These are phyloP conservation scores for Penicillium pancosmium DNA, from an alignment of 495 filamentous ascomycete species.

Conservation along the genomic window DNA sequence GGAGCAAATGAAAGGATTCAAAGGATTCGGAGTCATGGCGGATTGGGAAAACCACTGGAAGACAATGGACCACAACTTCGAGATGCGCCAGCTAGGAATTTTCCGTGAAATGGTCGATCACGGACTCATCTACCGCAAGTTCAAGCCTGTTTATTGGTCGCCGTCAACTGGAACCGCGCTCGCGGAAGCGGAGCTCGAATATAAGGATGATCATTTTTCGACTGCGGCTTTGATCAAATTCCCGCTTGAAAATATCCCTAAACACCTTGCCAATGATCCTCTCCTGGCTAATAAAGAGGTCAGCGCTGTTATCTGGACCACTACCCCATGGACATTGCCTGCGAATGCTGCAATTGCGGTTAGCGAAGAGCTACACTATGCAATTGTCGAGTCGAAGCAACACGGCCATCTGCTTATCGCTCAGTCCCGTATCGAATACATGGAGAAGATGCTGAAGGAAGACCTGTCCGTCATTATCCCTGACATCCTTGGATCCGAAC, in stretches of 20 bases:
- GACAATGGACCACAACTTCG: slow-evolving; percentile 88
- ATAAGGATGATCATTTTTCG: slow-evolving; percentile 81
- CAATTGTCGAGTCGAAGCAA: slow-evolving; percentile 58
- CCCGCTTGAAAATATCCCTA: slow-evolving; percentile 60
- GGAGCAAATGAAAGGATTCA: slow-evolving; percentile 81
- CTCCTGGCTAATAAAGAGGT: slow-evolving; percentile 44
- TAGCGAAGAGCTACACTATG: slow-evolving; percentile 70
- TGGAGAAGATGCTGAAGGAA: slow-evolving; percentile 48
- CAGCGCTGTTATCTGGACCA: slow-evolving; percentile 91
- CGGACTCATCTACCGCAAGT: slow-evolving; percentile 82
- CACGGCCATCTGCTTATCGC: slow-evolving; percentile 67
- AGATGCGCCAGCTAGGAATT: slow-evolving; percentile 80
- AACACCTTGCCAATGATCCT: slow-evolving; percentile 42
- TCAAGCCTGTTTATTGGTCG: slow-evolving; percentile 96
- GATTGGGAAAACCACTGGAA: slow-evolving; percentile 93
- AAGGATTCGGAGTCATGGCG: slow-evolving; percentile 84
- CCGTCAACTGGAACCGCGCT: slow-evolving; percentile 88
- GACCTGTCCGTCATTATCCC: slow-evolving; percentile 54
- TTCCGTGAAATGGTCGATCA: slow-evolving; percentile 84
- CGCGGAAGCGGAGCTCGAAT: slow-evolving; percentile 95
- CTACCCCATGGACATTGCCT: slow-evolving; percentile 95
- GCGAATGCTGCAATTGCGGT: slow-evolving; percentile 90
- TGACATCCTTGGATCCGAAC: slow-evolving; percentile 63
- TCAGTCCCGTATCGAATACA: slow-evolving; percentile 60
- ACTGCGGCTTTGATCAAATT: slow-evolving; percentile 82